Conservation (phyloP, 2,329 filamentous ascomycete genomes). For the Aspergillus ochraceoroseus region DNA sequence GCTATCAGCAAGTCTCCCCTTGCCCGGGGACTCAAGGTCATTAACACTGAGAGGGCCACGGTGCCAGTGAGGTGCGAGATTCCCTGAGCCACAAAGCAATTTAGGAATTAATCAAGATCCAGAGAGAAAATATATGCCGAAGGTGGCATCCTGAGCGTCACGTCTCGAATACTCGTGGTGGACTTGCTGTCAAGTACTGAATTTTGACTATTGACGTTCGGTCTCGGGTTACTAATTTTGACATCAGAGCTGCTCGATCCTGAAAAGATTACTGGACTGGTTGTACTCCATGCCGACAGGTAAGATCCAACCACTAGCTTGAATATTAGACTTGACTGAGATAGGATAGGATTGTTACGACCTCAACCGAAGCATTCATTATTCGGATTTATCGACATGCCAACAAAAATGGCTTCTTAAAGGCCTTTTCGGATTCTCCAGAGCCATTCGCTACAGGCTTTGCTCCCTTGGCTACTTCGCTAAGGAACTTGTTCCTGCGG, state of each 20-base stretch:
- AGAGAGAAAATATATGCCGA: conserved; percentile 86
- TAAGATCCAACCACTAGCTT: conserved; percentile 21
- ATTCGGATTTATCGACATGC: conserved; percentile 87
- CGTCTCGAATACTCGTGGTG: conserved; percentile 88
- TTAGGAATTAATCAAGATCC: conserved; percentile 19
- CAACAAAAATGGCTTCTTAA: conserved; percentile 90
- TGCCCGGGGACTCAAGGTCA: conserved; percentile 78
- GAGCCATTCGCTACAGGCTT: conserved; percentile 88
- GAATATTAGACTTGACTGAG: conserved; percentile 13
- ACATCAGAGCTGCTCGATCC: conserved; percentile 61
- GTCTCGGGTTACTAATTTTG: conserved; percentile 14
- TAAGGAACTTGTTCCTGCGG: conserved; percentile 84
- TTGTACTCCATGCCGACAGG: conserved; percentile 82
- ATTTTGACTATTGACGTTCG: neutral
- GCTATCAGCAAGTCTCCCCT: conserved; percentile 78
- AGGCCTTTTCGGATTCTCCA: conserved; percentile 90
- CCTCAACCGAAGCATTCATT: conserved; percentile 91
- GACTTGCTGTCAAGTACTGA: conserved; percentile 70
- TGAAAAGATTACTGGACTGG: conserved; percentile 76
- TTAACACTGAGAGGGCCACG: conserved; percentile 91
- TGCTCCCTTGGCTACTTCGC: conserved; percentile 79
- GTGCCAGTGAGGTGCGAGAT: conserved; percentile 59
- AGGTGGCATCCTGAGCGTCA: conserved; percentile 92
- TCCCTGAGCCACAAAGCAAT: neutral
- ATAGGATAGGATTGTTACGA: conserved; percentile 64